Percentiles rank a stretch among this genome's conserved stretches.
Evolutionary conservation across 2,329 filamentous ascomycete genomes (phyloP).

Genomic region (Aspergillus sp.): DNA sequence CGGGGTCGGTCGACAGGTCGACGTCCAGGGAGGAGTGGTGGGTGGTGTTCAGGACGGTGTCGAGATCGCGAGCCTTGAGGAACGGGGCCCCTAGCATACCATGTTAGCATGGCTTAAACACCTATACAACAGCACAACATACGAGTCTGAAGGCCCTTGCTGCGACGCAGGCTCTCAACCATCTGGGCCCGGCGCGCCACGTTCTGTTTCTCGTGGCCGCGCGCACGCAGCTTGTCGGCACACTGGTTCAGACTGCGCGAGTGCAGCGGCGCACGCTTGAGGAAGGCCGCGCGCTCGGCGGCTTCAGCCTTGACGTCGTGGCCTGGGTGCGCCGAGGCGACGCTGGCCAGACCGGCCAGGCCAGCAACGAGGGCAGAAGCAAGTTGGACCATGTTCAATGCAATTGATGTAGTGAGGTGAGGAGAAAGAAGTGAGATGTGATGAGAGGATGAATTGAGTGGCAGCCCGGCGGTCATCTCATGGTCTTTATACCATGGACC

Average conservation of each 20-base stretch:
- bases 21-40: conserved; percentile 39
- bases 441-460: background rate
- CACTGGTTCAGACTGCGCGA: conserved; percentile 49
- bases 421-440: background rate
- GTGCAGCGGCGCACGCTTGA: conserved; percentile 38
- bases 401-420: background rate
- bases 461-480: no score
- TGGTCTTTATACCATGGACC: no score
- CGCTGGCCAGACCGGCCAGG: conserved; percentile 23
- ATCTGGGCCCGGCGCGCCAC: conserved; percentile 45
- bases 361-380: conserved; percentile 21
- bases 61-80: conserved; percentile 35
- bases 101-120: background rate
- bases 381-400: conserved; percentile 13
- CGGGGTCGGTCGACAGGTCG: conserved; percentile 21
- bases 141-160: conserved; percentile 35
- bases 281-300: conserved; percentile 49
- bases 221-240: conserved; percentile 46
- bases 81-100: conserved; percentile 15
- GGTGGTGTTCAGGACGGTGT: conserved; percentile 33
- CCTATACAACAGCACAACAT: no score
- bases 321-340: conserved; percentile 47
- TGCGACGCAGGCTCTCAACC: conserved; percentile 44
- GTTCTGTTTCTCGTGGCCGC: conserved; percentile 47
- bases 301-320: conserved; percentile 51